A percentile compares a stretch with the other conserved stretches of the same genome.
Conservation (phyloP, 164 flowering plant species). For the Chimonanthus salicifolius region DNA sequence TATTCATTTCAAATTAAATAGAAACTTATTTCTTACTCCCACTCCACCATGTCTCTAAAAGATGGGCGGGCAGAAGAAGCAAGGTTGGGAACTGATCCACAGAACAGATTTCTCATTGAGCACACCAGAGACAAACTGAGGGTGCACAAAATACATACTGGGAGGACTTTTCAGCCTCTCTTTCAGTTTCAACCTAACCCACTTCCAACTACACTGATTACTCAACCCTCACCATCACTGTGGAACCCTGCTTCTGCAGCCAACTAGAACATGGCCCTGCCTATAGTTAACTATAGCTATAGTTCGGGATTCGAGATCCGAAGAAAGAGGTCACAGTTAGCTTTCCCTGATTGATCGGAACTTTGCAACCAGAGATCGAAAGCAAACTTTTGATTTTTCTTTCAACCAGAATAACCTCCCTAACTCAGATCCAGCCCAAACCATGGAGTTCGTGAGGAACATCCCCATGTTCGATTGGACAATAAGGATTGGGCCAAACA, state of each 20-base stretch:
- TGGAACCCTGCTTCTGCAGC: neutral
- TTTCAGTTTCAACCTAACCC: neutral
- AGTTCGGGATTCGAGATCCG: neutral
- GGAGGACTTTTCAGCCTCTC: too few species aligned
- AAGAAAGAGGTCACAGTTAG: neutral
- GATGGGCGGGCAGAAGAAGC: neutral
- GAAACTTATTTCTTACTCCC: too few species aligned
- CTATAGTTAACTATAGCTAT: neutral
- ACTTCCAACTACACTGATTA: neutral
- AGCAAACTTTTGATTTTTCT: neutral
- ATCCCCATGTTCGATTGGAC: neutral
- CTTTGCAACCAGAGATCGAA: neutral
- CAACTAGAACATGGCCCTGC: neutral
- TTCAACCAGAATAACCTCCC: neutral
- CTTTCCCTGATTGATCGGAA: neutral
- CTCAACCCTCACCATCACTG: neutral
- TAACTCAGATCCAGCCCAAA: neutral
- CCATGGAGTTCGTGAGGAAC: neutral
- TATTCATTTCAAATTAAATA: too few species aligned
- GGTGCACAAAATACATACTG: neutral
- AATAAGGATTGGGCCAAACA: neutral
- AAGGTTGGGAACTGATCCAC: neutral
- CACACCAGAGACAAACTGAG: neutral
- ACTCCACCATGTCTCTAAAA: neutral
- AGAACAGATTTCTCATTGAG: neutral